phyloP scores from a whole-genome alignment of 2,329 filamentous ascomycete genomes.

The Colletotrichum plurivorum region DNA sequence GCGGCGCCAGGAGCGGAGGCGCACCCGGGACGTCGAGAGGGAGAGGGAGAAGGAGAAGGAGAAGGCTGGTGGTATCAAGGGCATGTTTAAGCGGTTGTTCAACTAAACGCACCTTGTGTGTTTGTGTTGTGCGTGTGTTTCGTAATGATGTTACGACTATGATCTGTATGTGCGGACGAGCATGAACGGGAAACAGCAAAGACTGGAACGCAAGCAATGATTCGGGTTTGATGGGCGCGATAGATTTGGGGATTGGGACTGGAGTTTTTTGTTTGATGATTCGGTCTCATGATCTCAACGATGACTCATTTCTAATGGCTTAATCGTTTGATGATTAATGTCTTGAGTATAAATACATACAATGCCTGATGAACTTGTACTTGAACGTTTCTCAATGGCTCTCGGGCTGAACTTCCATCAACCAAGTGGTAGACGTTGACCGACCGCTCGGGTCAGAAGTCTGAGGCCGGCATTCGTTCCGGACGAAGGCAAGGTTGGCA shows the following conservation, averaged over 20 bases:
- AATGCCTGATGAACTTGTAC: slow-evolving; percentile 4
- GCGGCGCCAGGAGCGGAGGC: slow-evolving; percentile 47
- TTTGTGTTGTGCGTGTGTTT: slow-evolving; percentile 5
- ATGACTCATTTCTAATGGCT: background rate
- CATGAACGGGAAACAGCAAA: slow-evolving; percentile 16
- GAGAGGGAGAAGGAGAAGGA: slow-evolving; percentile 45
- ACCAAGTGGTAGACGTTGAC: too few relatives aligned
- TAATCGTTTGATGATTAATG: slow-evolving; percentile 25
- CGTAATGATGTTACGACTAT: slow-evolving; percentile 36
- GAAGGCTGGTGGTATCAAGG: slow-evolving; percentile 51
- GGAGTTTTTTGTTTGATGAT: background rate
- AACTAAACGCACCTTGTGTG: slow-evolving; percentile 33
- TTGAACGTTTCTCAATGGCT: background rate
- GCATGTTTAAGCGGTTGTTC: slow-evolving; percentile 56
- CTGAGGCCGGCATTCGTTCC: too few relatives aligned
- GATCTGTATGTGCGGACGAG: slow-evolving; percentile 53
- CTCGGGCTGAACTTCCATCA: too few relatives aligned
- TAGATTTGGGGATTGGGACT: background rate
- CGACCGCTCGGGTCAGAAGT: too few relatives aligned
- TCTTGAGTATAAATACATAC: slow-evolving; percentile 6
- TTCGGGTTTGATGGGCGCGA: background rate
- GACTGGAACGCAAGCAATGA: background rate
- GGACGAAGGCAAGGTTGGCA: too few relatives aligned
- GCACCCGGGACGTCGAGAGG: slow-evolving; percentile 24
- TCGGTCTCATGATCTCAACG: background rate